A percentile compares a stretch with the other conserved stretches of the same genome.
phyloP scores from a whole-genome alignment of 139 green algal species.

The Chlamydomonas schloesseri region DNA sequence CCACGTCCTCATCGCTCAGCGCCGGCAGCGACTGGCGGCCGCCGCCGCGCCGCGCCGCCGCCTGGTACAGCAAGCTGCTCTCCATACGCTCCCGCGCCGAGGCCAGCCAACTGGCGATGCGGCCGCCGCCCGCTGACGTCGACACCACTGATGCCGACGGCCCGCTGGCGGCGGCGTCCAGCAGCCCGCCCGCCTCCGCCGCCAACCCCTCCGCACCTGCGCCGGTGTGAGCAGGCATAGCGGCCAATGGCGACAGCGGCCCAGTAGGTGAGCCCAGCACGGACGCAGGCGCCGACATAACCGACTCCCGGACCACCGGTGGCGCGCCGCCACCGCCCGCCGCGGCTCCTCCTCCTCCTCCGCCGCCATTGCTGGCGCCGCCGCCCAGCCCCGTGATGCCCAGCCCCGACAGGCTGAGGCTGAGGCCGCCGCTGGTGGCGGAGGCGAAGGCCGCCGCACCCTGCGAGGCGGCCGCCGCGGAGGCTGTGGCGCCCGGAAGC shows the following conservation, averaged over 20 bases:
- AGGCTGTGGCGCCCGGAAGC: slow-evolving; percentile 12
- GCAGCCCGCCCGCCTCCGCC: too few relatives aligned
- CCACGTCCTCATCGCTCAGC: too few relatives aligned
- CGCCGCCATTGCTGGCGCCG: background rate
- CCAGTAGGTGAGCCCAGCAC: background rate
- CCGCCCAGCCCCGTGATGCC: background rate
- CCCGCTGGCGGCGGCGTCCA: too few relatives aligned
- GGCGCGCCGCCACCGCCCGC: too few relatives aligned
- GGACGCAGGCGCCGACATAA: background rate
- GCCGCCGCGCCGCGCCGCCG: background rate
- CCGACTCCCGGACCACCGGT: background rate
- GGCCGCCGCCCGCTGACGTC: background rate
- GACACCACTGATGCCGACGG: background rate
- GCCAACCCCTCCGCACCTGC: background rate
- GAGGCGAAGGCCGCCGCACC: too few relatives aligned
- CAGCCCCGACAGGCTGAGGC: background rate
- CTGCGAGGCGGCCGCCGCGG: background rate
- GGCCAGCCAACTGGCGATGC: slow-evolving; percentile 7
- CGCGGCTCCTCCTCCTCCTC: background rate
- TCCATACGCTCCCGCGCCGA: background rate
- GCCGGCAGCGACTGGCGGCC: too few relatives aligned
- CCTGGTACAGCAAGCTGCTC: background rate
- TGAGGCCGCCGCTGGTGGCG: background rate
- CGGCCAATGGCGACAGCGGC: too few relatives aligned
- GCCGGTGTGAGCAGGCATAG: background rate